A percentile compares a stretch with the other conserved stretches of the same genome.
Conservation (phyloP, 108 stramenopile genomes). For the Thalassiosira profunda region DNA sequence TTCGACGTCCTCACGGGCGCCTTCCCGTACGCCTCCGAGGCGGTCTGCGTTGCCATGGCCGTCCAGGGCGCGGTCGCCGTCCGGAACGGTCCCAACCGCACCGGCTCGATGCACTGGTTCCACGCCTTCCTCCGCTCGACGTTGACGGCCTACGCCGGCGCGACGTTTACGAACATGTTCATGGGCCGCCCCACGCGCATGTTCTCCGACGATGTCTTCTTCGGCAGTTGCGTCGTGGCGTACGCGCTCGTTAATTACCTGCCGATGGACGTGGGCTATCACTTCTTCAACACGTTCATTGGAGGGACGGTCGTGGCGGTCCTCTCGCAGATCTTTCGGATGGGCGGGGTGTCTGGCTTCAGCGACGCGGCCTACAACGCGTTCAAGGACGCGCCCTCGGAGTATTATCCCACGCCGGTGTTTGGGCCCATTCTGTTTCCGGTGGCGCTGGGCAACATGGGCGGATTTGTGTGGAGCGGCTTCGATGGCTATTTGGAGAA, state of each 20-base stretch:
- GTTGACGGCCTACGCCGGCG: constrained; percentile 73
- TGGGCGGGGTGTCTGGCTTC: constrained; percentile 62
- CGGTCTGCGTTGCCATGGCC: constrained; percentile 67
- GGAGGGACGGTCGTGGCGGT: constrained; percentile 49
- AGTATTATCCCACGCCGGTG: constrained; percentile 79
- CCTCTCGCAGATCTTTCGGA: constrained; percentile 74
- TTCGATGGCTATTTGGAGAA: constrained; percentile 69
- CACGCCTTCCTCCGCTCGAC: constrained; percentile 77
- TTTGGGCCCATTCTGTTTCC: constrained; percentile 86
- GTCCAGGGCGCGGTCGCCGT: constrained; percentile 78
- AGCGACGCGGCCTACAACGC: constrained; percentile 49
- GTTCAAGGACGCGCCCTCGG: constrained; percentile 65
- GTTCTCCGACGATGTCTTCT: constrained; percentile 72
- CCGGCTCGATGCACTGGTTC: constrained; percentile 71
- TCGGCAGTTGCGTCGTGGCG: constrained; percentile 60
- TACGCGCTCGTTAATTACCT: constrained; percentile 68
- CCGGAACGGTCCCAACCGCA: constrained; percentile 69
- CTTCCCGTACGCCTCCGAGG: constrained; percentile 60
- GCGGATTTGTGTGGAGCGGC: constrained; percentile 75
- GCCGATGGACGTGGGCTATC: constrained; percentile 72
- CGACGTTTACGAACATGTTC: constrained; percentile 68
- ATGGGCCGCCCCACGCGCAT: constrained; percentile 89
- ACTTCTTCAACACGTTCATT: constrained; percentile 52
- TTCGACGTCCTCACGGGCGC: constrained; percentile 51
- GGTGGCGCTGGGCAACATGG: constrained; percentile 82